Evolutionary conservation across 371 early-diverging fungal genomes (phyloP), one percentile per base, ranked within the genome.

Genomic region (Paraphysoderma sedebokerense): DNA sequence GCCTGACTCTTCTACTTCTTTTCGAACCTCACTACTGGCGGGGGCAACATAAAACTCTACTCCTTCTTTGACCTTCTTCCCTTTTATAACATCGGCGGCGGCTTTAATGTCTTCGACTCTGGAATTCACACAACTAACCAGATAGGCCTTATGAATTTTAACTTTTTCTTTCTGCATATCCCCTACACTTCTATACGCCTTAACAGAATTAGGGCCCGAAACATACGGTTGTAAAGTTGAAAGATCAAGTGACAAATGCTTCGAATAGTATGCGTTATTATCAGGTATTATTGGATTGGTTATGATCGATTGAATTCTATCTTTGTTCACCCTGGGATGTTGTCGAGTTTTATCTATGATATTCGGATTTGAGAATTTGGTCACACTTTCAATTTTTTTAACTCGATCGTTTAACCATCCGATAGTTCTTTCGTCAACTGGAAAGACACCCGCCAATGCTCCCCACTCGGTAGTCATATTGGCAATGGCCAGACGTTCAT

Each of bases 391-490:
- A 6, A 34, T 34, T 29, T 31, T 19, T 68, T 72, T 6, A 57
- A 49, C 52, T 48, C 1, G 53, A 47, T 12, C 55, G 50, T 22
- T 71, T 50, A 82, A 73, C 67, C 78, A 92, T 7, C 66, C 67
- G 38, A 81, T 60, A 0, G 87, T 83, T 3, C 66, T 55, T 1
- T 78, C 67, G 64, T 95, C 92, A 13, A 87, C 85, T 5, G 91
- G 87, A 63, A 95, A 95, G 2, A 95, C 79, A 45, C 91, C 92
- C 19, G 91, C 96, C 15, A 95, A 70, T 3, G 92, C 92, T 55
- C 96, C 96, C 96, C 96, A 95, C 61, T 95, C 96, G 19, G 96
- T 95, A 2, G 96, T 91, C 96, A 95, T 92, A 62, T 95, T 95
- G 52, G 92, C 80, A 52, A 95, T 87, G 32, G 92, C 85, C 39